Percentiles rank a stretch among this genome's conserved stretches.
Conservation (phyloP, 2,329 filamentous ascomycete species). For the Neonectria neomacrospora region DNA sequence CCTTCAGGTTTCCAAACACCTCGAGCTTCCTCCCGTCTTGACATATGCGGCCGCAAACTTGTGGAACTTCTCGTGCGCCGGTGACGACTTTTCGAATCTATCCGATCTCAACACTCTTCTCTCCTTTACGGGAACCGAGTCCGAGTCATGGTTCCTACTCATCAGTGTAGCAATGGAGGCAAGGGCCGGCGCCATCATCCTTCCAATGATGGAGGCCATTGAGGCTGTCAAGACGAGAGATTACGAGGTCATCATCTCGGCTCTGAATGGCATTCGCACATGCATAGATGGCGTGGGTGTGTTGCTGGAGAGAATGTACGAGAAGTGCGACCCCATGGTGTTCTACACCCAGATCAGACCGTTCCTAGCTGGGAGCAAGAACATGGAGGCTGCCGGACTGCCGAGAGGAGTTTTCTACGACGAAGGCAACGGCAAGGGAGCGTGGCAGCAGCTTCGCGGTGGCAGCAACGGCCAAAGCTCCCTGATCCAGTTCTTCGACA, state of each 20-base stretch:
- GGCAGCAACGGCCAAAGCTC: constrained; percentile 95
- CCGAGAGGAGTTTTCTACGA: constrained; percentile 89
- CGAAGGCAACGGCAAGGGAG: constrained; percentile 71
- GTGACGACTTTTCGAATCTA: constrained; percentile 68
- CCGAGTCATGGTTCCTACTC: constrained; percentile 95
- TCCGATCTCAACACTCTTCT: constrained; percentile 77
- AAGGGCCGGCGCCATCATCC: constrained; percentile 78
- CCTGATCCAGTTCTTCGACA: constrained; percentile 92
- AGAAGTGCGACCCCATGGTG: constrained; percentile 84
- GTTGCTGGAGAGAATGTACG: constrained; percentile 85
- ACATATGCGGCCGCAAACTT: constrained; percentile 88
- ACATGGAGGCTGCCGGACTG: constrained; percentile 87
- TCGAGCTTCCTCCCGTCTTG: constrained; percentile 88
- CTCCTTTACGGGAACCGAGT: constrained; percentile 88
- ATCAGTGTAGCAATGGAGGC: constrained; percentile 93
- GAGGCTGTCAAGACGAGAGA: constrained; percentile 72
- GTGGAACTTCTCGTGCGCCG: constrained; percentile 82
- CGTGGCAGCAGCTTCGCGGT: constrained; percentile 83
- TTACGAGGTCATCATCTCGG: constrained; percentile 67
- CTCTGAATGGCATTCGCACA: constrained; percentile 72
- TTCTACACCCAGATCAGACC: constrained; percentile 93
- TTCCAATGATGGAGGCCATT: constrained; percentile 81
- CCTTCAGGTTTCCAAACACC: constrained; percentile 73
- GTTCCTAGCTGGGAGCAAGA: constrained; percentile 90
- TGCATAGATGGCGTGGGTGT: constrained; percentile 75